Evolutionary conservation across 2,329 filamentous ascomycete genomes (phyloP).

Genomic region (Aspergillus novoparasiticus): DNA sequence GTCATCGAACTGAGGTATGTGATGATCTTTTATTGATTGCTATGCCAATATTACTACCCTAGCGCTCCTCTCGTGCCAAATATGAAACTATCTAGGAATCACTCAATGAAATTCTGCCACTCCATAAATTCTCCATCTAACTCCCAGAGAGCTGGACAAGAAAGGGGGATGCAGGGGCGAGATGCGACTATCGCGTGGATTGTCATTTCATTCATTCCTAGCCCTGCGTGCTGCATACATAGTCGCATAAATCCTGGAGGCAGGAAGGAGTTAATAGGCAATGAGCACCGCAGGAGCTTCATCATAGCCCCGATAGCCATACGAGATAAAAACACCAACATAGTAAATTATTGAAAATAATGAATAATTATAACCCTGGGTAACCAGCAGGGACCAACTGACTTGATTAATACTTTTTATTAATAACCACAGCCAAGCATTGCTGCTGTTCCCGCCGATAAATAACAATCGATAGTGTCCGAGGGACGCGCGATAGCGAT

Average conservation of each 20-base stretch:
- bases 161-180: constrained; percentile 14
- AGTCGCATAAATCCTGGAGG: constrained; percentile 8
- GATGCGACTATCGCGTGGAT: constrained; percentile 14
- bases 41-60: neutral
- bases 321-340: neutral
- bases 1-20: neutral
- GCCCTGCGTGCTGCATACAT: constrained; percentile 11
- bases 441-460: constrained; percentile 15
- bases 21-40: neutral
- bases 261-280: neutral
- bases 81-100: no score
- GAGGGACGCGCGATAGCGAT: constrained; percentile 18
- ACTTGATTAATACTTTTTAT: neutral
- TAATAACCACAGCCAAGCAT: constrained; percentile 14
- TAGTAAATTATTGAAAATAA: neutral
- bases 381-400: neutral
- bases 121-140: neutral
- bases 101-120: neutral
- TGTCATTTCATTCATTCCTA: constrained; percentile 8
- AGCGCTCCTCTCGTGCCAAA: neutral
- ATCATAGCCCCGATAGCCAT: neutral
- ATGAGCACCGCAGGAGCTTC: neutral
- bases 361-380: neutral
- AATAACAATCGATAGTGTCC: constrained; percentile 24
- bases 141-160: neutral